phyloP scores from a whole-genome alignment of 345 rosid species.

The Heritiera fomes region DNA sequence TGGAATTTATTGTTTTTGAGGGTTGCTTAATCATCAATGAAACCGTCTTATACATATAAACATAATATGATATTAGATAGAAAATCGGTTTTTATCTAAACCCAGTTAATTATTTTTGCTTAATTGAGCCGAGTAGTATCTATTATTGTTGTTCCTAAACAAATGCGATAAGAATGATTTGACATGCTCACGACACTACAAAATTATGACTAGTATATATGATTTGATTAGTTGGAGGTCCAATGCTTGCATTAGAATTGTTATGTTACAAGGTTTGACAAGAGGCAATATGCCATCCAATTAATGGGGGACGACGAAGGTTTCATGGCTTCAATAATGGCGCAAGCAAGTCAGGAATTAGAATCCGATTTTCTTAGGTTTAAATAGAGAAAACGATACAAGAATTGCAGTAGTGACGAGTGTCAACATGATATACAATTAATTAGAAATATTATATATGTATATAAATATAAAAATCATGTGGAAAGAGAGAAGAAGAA shows the following conservation, averaged over 20 bases:
- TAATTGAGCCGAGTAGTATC: no score
- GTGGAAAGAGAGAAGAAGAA: no score
- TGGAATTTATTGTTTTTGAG: no score
- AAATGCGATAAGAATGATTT: no score
- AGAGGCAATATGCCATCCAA: not conserved
- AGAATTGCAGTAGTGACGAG: not conserved
- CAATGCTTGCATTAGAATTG: not conserved
- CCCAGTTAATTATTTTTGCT: no score
- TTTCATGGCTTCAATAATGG: not conserved
- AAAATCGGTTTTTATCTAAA: no score
- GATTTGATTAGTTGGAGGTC: not conserved
- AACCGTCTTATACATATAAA: no score
- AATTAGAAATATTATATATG: no score
- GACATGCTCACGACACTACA: not conserved
- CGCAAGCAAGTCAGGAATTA: not conserved
- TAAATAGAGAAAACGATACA: not conserved
- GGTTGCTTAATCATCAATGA: no score
- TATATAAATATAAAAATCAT: no score
- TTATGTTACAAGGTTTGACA: not conserved
- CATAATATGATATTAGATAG: no score
- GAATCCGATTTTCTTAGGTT: not conserved
- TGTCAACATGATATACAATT: not conserved
- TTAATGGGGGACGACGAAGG: not conserved
- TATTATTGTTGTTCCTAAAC: not conserved
- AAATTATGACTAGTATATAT: no score